Base-by-base conservation (phyloP, 2,329 filamentous ascomycete genomes). In the Penicillium corylophilum region DNA sequence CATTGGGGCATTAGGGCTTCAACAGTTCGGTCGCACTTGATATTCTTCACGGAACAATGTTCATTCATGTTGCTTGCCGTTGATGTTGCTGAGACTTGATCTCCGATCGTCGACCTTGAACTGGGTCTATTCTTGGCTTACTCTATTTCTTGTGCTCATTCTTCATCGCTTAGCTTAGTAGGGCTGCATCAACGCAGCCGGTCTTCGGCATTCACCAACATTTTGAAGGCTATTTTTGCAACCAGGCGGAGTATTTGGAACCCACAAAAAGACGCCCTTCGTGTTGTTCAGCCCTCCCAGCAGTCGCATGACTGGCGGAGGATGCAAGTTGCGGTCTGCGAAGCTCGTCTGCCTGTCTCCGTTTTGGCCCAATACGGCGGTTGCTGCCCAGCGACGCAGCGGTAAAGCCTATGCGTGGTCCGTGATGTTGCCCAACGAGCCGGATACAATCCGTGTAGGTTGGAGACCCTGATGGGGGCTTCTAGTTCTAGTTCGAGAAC, bases 371-470 rank as follows among this genome's bases (percentile, higher is more conserved):
- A 56, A 63, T 57, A 44, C 28, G 35, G 43, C 36, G 57, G 60
- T 69, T 67, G 67, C 61, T 69, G 67, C 67, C 67, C 67, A 69
- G 66, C 60, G 64, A 57, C 54, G 45, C 62, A 47, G 66, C 66
- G 64, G 66, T 67, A 68, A 68, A 66, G 65, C 62, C 63, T 50
- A 65, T 64, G 54, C 48, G 51, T 56, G 57, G 55, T 57, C 54
- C 48, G 55, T 59, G 55, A 47, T 57, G 58, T 63, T 56, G 64
- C 64, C 64, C 59, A 64, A 63, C 65, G 56, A 50, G 44, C 46
- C 46, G 39, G 47, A 50, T 28, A 42, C 49, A 50, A 56, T 52
- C 51, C 51, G 43, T 61, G 47, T 51, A 54, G 51, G 38, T 29
- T 35, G 51, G 40, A 52, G 26, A 57, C 40, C 29, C 38, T 31